Evolutionary conservation across 2,329 filamentous ascomycete species (phyloP), one percentile per base, ranked within the genome.

Genomic region (Claviceps digitariae): DNA sequence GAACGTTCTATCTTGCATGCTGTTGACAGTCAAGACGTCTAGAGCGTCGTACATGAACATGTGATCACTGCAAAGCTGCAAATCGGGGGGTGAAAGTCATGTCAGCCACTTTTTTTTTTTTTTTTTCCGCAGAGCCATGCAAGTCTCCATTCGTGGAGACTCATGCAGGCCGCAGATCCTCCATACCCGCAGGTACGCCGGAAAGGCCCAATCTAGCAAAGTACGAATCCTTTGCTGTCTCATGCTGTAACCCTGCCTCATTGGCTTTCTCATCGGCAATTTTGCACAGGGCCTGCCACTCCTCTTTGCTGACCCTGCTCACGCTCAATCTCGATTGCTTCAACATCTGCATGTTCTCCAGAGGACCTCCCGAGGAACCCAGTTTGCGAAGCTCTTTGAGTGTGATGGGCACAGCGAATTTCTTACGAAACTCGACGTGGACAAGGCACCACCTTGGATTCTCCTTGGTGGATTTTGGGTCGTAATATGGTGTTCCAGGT

Each of bases 271-370:
- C 57, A 57, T 73, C 69, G 2, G 75, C 79, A 46, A 84, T 60
- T 1, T 69, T 64, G 47, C 79, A 71, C 52, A 90, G 71, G 57
- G 78, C 79, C 36, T 77, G 68, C 82, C 85, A 90, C 66, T 90
- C 85, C 0, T 68, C 69, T 13, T 67, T 68, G 49, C 73, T 76
- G 8, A 90, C 85, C 57, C 75, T 81, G 61, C 79, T 83, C 9
- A 97, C 90, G 64, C 90, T 95, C 52, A 96, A 69, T 41, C 91
- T 77, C n/a, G 81, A 78, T 69, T 90, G 82, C 63, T 83, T 91
- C 56, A 96, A 73, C 69, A 93, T 78, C 69, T 95, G 87, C 81
- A 97, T 88, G 50, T 81, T 77, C 61, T 81, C 79, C 43, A 95
- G 71, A 7, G 79, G 74, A 9, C 78, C 69, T 0, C 76, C 77